Base-by-base conservation (phyloP, 1,139 yeast species). In the Taphrina flavorubra region DNA sequence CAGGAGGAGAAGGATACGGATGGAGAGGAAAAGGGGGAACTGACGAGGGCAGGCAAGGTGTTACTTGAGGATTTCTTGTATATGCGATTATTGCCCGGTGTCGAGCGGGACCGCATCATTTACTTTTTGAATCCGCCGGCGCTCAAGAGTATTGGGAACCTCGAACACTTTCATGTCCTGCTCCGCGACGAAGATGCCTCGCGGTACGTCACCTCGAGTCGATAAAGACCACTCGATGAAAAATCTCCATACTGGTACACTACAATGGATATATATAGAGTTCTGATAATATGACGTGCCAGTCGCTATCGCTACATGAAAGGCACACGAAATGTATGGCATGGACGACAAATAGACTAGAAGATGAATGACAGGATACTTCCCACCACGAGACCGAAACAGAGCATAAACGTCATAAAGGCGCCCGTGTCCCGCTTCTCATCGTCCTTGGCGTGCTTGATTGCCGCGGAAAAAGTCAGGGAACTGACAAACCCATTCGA, bases 401-500 rank as follows among this genome's bases (percentile, higher is more conserved):
- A 63, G 34, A 63, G 56, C 61, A 63, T 55, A 37, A 63, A 49
- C 11, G 58, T 53, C 67, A 63, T 63, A 56, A 63, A 46, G 10
- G 67, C 67, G 14, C 67, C 67, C 20, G 46, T 37, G 16, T 46
- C 51, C 16, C 51, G 16, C 42, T 55, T 63, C n/a, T 55, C 61
- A 7, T 53, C 47, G 14, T 36, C 40, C 11, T n/a, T 14, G 3
- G 67, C 67, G 6, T 53, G 55, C 25, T 63, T 57, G 20, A 63
- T 53, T 13, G 67, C 67, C 6, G 61, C 60, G 37, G 61, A 34
- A 55, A 55, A 49, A 4, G 53, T 44, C 31, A 63, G 31, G 14
- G 67, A 63, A 13, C 62, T 84, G 51, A 90, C 81, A 74, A 92
- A 96, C 4, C 99, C 99, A 75, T 90, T 92, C 7, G 96, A 85